Percentiles rank a stretch among this genome's conserved stretches.
Conservation (phyloP, 2,329 filamentous ascomycete species). For the Paramyrothecium roridum region DNA sequence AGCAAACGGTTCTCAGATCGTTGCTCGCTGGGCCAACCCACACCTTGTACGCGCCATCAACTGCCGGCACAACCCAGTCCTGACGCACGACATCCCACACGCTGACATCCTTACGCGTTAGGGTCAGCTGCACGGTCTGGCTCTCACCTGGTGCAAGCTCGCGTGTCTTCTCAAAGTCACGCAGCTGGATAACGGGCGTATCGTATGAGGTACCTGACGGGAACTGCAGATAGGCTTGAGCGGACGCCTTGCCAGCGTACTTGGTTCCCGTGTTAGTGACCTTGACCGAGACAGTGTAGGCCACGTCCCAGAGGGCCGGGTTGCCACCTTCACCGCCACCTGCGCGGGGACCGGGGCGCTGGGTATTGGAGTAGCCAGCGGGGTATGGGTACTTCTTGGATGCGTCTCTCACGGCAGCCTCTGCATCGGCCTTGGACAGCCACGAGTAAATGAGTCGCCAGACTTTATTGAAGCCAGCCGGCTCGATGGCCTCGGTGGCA, state of each 20-base stretch:
- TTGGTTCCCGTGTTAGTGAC: slow-evolving; percentile 51
- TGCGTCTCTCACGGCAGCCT: slow-evolving; percentile 34
- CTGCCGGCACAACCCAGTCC: slow-evolving; percentile 59
- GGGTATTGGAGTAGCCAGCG: slow-evolving; percentile 56
- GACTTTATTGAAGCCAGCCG: slow-evolving; percentile 54
- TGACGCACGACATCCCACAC: slow-evolving; percentile 67
- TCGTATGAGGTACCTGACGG: slow-evolving; percentile 41
- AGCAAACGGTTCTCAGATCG: slow-evolving; percentile 24
- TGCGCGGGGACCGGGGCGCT: slow-evolving; percentile 46
- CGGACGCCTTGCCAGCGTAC: slow-evolving; percentile 40
- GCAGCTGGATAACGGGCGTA: slow-evolving; percentile 65
- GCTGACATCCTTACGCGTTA: slow-evolving; percentile 68
- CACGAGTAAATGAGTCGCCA: slow-evolving; percentile 70
- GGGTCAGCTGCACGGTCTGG: slow-evolving; percentile 49
- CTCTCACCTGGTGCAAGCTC: slow-evolving; percentile 51
- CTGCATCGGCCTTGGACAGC: slow-evolving; percentile 40
- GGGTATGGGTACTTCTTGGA: slow-evolving; percentile 58
- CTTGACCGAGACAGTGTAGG: slow-evolving; percentile 38
- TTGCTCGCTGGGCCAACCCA: slow-evolving; percentile 38
- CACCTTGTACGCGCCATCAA: slow-evolving; percentile 32
- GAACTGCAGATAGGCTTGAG: slow-evolving; percentile 44
- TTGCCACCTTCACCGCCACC: slow-evolving; percentile 71
- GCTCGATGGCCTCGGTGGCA: slow-evolving; percentile 54
- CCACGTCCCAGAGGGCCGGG: slow-evolving; percentile 57
- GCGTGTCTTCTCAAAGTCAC: slow-evolving; percentile 68